Evolutionary conservation across 1,284 basidiomycete genomes (phyloP), one percentile per base, ranked within the genome.

Genomic region (Singerocomus rubriflavus): DNA sequence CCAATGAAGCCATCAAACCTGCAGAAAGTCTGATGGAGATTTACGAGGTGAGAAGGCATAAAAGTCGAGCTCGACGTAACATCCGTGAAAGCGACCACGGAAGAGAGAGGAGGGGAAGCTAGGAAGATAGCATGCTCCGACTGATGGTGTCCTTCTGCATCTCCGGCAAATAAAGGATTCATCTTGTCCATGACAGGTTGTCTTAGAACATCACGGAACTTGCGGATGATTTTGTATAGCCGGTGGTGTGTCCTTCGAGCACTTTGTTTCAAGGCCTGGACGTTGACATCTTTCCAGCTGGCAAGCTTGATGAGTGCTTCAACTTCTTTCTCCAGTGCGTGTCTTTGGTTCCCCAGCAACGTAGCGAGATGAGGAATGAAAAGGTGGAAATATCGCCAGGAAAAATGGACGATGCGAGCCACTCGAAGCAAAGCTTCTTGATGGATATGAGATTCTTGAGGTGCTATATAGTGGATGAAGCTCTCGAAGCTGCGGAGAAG

Each of bases 241-340:
- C 95, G 91, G 54, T 85, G 84, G 68, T 99, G 97, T 2, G 92
- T 93, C 64, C 83, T 88, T 59, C 89, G 84, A 0, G 96, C 95
- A 61, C 94, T 98, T 55, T 91, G 86, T 67, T 90, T 91, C 56
- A 99, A 78, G 4, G 97, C 94, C 57, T 93, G 90, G 10, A 99
- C 88, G 62, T 99, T 99, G 64, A 96, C 78, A 65, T 99, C 97
- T 68, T 91, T 96, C 97, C 97, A 99, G 63, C 93, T 97, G 0
- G 97, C 97, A 35, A 99, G 78, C 68, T 93, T 94, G 76, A 99
- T 89, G 65, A 92, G 90, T 48, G 82, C 84, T 52, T 78, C 80
- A 48, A 99, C 81, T 48, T 96, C 89, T 60, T 85, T 88, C 70
- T 98, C 93, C 38, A 98, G 69, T 1, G 66, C 66, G 2, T 68